These are phyloP conservation scores for Acanthamoeba healyi DNA, from an alignment of 208 protist species.

Conservation along the genomic window DNA sequence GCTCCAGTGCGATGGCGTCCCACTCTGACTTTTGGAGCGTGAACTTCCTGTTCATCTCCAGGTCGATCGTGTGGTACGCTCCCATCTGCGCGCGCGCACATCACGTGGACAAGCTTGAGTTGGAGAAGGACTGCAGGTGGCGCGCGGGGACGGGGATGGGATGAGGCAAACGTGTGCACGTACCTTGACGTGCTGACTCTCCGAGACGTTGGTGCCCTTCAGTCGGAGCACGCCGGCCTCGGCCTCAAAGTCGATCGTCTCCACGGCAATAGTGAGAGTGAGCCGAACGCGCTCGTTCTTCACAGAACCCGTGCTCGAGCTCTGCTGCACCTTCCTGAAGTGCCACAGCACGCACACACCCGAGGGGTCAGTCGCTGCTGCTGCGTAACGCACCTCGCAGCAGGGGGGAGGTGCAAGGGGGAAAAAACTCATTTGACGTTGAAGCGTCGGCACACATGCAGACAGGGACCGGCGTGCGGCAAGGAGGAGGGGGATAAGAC, in stretches of 20 bases:
- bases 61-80: slow-evolving; percentile 94
- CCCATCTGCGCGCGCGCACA: slow-evolving; percentile 90
- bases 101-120: no score
- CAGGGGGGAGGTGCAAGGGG: no score
- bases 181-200: slow-evolving; percentile 93
- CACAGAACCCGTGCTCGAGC: slow-evolving; percentile 84
- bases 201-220: slow-evolving; percentile 92
- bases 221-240: slow-evolving; percentile 83
- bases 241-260: slow-evolving; percentile 88
- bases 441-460: no score
- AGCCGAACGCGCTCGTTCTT: slow-evolving; percentile 83
- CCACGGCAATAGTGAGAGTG: slow-evolving; percentile 84
- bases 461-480: no score
- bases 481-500: not conserved
- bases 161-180: not conserved
- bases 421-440: no score
- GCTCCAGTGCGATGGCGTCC: slow-evolving; percentile 90
- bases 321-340: slow-evolving; percentile 86
- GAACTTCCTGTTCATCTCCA: slow-evolving; percentile 94
- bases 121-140: no score
- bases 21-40: slow-evolving; percentile 94
- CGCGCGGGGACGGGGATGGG: not conserved
- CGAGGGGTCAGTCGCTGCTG: not conserved
- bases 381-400: no score
- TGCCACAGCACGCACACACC: not conserved